Evolutionary conservation across 768 basidiomycete species (phyloP), one percentile per base, ranked within the genome.

Genomic region (Auriscalpium orientale): DNA sequence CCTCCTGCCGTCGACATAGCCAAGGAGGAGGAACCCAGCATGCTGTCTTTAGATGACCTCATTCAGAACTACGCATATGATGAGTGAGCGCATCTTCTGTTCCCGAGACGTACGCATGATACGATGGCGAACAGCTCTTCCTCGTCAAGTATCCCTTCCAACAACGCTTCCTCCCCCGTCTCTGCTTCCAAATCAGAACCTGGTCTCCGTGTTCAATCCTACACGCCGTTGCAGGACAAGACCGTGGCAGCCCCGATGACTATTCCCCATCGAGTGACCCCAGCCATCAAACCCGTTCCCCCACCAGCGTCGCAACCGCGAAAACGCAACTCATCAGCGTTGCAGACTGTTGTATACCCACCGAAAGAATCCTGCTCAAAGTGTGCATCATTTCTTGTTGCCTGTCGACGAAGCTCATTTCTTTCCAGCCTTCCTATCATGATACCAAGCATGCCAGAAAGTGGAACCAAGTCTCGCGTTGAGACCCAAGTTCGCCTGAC

Each of bases 401-500:
- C 28, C 9, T 13, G 35, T 58, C 12, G 40, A 22, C 28, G 7
- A 40, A 21, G 44, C 21, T 21, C 35, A 56, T 38, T 16, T 10
- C 50, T 58, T 38, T 36, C 20, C 62, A 92, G 91, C 64, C 79
- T 93, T 55, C 79, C 89, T 22, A 87, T 95, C 56, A 76, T 91
- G 67, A 83, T 91, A 45, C 89, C 91, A 20, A 91, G 84, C 64
- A 83, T 95, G 53, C 91, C 93, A 6, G 81, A 83, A 62, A 73
- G 76, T 46, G 93, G 92, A 22, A 85, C 92, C 13, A 95, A 95
- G 71, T 92, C 89, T 48, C 82, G 93, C 36, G 93, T 95, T n/a
- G 93, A 95, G 69, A 95, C 93, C 3, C 93, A 95, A 75, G 85
- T 95, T 49, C 84, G 92, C 66, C 81, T 95, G 43, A 82, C 85